These are phyloP conservation scores for Eustoma russellianum DNA, from an alignment of 257 asterid species.

Conservation along the genomic window DNA sequence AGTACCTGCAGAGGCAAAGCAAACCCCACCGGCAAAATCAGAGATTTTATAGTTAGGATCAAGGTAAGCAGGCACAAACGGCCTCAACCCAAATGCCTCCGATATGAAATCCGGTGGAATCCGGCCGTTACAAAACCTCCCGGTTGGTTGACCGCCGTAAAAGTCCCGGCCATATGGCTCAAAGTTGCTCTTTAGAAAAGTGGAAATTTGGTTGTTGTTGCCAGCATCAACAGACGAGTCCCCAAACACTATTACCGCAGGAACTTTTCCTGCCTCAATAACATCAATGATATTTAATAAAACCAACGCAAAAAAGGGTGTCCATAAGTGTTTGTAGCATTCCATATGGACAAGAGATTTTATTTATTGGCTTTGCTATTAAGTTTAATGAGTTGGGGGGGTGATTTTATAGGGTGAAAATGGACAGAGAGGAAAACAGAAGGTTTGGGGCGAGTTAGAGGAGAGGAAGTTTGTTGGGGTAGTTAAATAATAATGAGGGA, in stretches of 20 bases:
- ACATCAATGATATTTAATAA: not conserved
- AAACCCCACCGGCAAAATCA: constrained; percentile 72
- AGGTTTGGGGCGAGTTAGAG: constrained; percentile 1
- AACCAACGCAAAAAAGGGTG: not conserved
- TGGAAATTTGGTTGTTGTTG: constrained; percentile 68
- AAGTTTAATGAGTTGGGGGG: not conserved
- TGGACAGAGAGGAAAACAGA: not conserved
- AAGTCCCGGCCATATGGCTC: constrained; percentile 89
- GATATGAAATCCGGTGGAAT: constrained; percentile 83
- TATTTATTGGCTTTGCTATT: not conserved
- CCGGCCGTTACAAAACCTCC: constrained; percentile 78
- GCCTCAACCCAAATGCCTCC: constrained; percentile 65
- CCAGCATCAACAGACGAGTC: constrained; percentile 92
- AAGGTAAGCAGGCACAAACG: constrained; percentile 82
- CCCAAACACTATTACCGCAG: constrained; percentile 86
- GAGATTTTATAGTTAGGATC: constrained; percentile 55
- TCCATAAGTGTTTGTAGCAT: not conserved
- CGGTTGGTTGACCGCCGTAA: constrained; percentile 61
- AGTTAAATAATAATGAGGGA: constrained; percentile 5
- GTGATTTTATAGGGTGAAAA: not conserved
- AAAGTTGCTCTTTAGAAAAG: constrained; percentile 71
- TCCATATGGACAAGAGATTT: not conserved
- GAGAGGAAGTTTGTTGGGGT: constrained; percentile 16
- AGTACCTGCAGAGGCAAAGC: constrained; percentile 91
- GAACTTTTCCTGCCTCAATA: constrained; percentile 24